Evolutionary conservation across 2,329 filamentous ascomycete species (phyloP).

Genomic region (Beauveria sp.): DNA sequence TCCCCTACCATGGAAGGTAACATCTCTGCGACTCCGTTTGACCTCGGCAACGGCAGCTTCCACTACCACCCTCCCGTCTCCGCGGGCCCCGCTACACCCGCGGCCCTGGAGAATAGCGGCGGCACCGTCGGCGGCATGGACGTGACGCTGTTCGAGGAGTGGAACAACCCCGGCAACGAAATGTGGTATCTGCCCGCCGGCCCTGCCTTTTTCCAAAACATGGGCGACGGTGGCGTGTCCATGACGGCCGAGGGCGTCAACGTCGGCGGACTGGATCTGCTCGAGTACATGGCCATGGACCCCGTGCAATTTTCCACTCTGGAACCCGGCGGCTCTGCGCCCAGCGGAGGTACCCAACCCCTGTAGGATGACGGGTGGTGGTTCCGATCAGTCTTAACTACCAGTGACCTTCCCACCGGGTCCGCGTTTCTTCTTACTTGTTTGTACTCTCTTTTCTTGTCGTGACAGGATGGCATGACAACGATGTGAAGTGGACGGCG

Average conservation of each 20-base stretch:
- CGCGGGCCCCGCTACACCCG: slow-evolving; percentile 43
- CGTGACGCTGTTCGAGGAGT: slow-evolving; percentile 44
- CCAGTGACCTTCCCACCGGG: too few relatives aligned
- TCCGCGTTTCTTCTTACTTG: too few relatives aligned
- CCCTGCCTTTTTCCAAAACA: slow-evolving; percentile 57
- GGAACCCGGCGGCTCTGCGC: background rate
- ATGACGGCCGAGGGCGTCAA: slow-evolving; percentile 63
- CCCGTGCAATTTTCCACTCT: slow-evolving; percentile 29
- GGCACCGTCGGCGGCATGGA: slow-evolving; percentile 21
- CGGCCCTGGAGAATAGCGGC: slow-evolving; percentile 27
- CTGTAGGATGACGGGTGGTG: background rate
- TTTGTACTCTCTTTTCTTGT: too few relatives aligned
- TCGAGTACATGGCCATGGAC: slow-evolving; percentile 62
- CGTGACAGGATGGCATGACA: too few relatives aligned
- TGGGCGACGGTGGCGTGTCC: slow-evolving; percentile 52
- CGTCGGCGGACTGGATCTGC: slow-evolving; percentile 56
- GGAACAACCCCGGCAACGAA: slow-evolving; percentile 47
- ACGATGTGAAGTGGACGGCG: too few relatives aligned
- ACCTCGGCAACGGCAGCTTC: slow-evolving; percentile 46
- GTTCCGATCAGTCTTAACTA: too few relatives aligned
- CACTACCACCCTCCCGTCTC: slow-evolving; percentile 43
- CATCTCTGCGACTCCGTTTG: slow-evolving; percentile 58
- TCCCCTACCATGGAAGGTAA: slow-evolving; percentile 31
- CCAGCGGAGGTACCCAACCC: slow-evolving; percentile 1
- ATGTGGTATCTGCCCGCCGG: slow-evolving; percentile 63